Evolutionary conservation across 768 basidiomycete species (phyloP), one percentile per base, ranked within the genome.

Genomic region (Glaciozyma martinii): DNA sequence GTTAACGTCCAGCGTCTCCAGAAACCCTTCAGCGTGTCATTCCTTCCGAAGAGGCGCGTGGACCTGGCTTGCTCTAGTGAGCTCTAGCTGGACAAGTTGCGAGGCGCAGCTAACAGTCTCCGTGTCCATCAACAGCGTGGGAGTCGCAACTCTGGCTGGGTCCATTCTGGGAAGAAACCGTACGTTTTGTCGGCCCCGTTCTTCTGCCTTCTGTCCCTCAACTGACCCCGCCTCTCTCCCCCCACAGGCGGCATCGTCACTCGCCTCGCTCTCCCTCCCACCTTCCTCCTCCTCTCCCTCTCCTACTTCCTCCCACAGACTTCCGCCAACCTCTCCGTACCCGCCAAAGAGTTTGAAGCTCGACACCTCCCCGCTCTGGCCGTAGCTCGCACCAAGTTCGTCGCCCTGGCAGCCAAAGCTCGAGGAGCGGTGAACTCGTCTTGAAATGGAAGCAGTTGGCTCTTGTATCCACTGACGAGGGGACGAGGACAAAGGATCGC

Each of bases 301-400:
- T 80, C 84, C 61, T 85, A 93, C 76, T 93, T 95, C 84, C 84
- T 95, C 49, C 94, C 94, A 6, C 81, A 86, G 75, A 89, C 89
- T 9, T 81, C 87, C 3, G 71, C 76, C 61, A 92, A 92, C 74
- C 76, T 93, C 70, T 79, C 81, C 16, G 75, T 71, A 3, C 90
- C 89, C 79, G 75, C 85, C 54, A 82, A 82, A 43, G 79, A 80
- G 18, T 79, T 93, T 55, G 92, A 95, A 76, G 83, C 85, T 27
- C 75, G 75, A 3, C 84, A 90, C 75, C 78, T 84, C 71, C 92
- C 92, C 1, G 76, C 78, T 0, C 65, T 90, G 4, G 23, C 33
- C 0, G 47, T 37, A 5, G 15, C 46, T 10, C 23, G 57, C 3
- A 5, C 43, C 18, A 25, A 47, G 23, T 15, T 46, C 10, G 13